These are phyloP conservation scores for Oryza australiensis DNA, from an alignment of 176 grass and related monocot genomes.

Conservation along the genomic window DNA sequence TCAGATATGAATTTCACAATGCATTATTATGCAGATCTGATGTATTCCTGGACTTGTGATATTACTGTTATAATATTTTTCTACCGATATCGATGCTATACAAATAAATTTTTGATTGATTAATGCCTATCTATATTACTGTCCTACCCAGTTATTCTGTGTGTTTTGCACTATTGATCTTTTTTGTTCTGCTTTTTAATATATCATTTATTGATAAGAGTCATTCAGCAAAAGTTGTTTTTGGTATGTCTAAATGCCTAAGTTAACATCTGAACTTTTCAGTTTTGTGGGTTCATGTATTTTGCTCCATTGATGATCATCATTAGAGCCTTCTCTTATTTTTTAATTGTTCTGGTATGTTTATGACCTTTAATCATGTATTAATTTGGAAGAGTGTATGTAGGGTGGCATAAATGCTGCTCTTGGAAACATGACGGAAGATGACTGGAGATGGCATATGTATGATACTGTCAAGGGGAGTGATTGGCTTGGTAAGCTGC, in stretches of 20 bases:
- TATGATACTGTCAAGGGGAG: slow-evolving; percentile 99
- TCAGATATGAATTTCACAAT: neutral
- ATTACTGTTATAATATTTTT: neutral
- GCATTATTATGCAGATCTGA: neutral
- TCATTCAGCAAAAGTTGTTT: neutral
- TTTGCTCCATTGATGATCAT: neutral
- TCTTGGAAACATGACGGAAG: slow-evolving; percentile 95
- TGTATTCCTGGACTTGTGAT: neutral
- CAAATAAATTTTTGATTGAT: neutral
- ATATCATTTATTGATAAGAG: neutral
- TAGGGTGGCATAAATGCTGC: slow-evolving; percentile 98
- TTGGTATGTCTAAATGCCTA: neutral
- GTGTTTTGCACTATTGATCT: neutral
- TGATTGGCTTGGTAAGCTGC: slow-evolving; percentile 83
- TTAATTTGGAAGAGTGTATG: slow-evolving; percentile 11
- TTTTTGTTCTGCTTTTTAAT: neutral
- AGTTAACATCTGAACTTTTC: neutral
- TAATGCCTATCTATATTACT: neutral
- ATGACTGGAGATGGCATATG: slow-evolving; percentile 99
- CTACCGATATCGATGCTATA: neutral
- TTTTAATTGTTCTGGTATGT: neutral
- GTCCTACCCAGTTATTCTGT: neutral
- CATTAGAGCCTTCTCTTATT: neutral
- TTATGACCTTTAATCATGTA: neutral
- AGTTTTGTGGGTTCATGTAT: neutral